Conservation (phyloP, 805 yeast species). For the Wickerhamomyces rabaulensis region DNA sequence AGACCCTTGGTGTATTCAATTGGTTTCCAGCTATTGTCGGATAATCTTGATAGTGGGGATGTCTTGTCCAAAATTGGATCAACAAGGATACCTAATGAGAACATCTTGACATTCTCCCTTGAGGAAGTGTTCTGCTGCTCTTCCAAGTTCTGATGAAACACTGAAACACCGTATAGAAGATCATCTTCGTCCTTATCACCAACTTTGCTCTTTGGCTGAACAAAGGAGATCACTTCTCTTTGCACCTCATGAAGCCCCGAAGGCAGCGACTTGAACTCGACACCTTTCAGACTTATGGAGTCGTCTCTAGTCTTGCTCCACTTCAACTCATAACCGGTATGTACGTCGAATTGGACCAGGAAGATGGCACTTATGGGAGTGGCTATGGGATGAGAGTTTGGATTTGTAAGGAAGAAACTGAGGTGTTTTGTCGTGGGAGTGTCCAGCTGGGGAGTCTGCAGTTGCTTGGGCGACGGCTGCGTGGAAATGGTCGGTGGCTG, state of each 20-base stretch:
- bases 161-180: constrained; percentile 44
- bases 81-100: constrained; percentile 56
- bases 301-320: constrained; percentile 35
- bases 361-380: constrained; percentile 38
- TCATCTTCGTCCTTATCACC: constrained; percentile 12
- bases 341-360: constrained; percentile 47
- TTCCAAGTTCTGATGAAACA: constrained; percentile 40
- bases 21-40: constrained; percentile 32
- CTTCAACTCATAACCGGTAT: constrained; percentile 42
- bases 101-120: constrained; percentile 49
- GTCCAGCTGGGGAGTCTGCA: not conserved
- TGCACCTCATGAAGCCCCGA: constrained; percentile 57
- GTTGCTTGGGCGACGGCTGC: not conserved
- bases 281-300: constrained; percentile 29
- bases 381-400: not conserved
- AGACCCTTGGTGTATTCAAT: constrained; percentile 37
- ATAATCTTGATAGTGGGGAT: constrained; percentile 8
- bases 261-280: constrained; percentile 64
- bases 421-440: not conserved
- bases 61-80: constrained; percentile 31
- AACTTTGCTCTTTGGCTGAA: constrained; percentile 24
- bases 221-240: constrained; percentile 51
- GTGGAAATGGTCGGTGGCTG: not conserved
- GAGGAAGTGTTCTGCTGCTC: constrained; percentile 24
- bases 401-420: not conserved